Base-by-base conservation (phyloP, 192 early-diverging fungal species). In the Gigaspora rosea region DNA sequence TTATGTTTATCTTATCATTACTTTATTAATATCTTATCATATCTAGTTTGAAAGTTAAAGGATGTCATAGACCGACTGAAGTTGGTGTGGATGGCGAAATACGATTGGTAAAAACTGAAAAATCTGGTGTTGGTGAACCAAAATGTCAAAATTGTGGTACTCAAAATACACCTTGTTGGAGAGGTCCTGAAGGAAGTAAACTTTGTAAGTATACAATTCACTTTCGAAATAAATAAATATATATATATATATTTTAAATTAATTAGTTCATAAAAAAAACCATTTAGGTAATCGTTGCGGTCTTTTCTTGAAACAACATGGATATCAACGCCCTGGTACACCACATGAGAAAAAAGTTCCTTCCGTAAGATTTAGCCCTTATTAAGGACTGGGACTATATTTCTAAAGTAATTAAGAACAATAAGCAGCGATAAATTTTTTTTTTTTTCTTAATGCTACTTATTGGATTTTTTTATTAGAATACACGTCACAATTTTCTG, bases 221-320 rank as follows among this genome's bases (percentile, higher is more conserved):
- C 41, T 41, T 7, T 41, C 41, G 41, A 41, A 41, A 41, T 6
- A 6, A 1, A 41, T 41, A 41, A 1, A 41, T 27, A 41, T 41
- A 41, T 41, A 41, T 27, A 27, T 27, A 27, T 27, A n/a, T n/a
- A n/a, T n/a, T n/a, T n/a, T n/a, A n/a, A n/a, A n/a, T n/a, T n/a
- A n/a, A n/a, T n/a, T n/a, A n/a, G n/a, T n/a, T n/a, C n/a, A n/a
- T n/a, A n/a, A n/a, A n/a, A 27, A 27, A 27, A 27, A 41, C 2
- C 3, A 41, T 41, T 59, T 61, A 73, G 54, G 72, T 48, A 61
- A 73, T 58, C 57, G 61, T n/a, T 75, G 73, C 35, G 73, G 73
- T 57, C 27, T 69, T 27, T 69, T 50, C 20, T 15, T 69, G 47
- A 69, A 50, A 50, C 67, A 69, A 69, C 48, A 69, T 69, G 67